Evolutionary conservation across 345 rosid genomes (phyloP).

Genomic region (Eucalyptus fibrosa): DNA sequence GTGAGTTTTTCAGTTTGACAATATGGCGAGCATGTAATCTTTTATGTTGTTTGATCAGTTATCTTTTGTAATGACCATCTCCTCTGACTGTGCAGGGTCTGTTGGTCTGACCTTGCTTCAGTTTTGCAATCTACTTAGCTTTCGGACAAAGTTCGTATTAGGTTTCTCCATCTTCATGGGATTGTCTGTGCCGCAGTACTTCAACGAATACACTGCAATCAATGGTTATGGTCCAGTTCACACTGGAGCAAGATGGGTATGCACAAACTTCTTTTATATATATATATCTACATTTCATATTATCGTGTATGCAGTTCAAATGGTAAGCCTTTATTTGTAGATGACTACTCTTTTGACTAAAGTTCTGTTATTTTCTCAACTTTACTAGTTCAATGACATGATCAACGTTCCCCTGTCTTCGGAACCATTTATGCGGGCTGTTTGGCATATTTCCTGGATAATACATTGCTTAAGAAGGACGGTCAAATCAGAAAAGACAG

Average conservation of each 20-base stretch:
- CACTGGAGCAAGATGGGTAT: conserved; percentile 81
- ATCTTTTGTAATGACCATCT: background rate
- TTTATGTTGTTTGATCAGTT: background rate
- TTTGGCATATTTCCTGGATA: conserved; percentile 73
- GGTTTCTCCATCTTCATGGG: conserved; percentile 92
- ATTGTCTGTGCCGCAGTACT: conserved; percentile 82
- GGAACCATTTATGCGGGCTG: conserved; percentile 83
- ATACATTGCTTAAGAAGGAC: conserved; percentile 48
- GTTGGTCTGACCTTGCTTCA: conserved; percentile 91
- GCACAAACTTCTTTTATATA: background rate
- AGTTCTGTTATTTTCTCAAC: background rate
- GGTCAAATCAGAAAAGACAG: conserved; percentile 60
- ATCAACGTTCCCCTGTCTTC: conserved; percentile 85
- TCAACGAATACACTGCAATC: conserved; percentile 80
- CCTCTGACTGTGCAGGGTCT: conserved; percentile 32
- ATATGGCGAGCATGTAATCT: background rate
- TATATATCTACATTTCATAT: background rate
- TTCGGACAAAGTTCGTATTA: conserved; percentile 61
- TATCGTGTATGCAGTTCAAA: background rate
- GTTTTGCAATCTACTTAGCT: conserved; percentile 86
- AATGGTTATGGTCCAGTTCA: conserved; percentile 85
- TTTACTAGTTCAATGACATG: conserved; percentile 71
- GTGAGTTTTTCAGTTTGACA: conserved; percentile 22
- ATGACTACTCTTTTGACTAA: background rate
- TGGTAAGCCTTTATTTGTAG: background rate